Evolutionary conservation across 371 early-diverging fungal genomes (phyloP), one percentile per base, ranked within the genome.

Genomic region (Apophysomyces variabilis): DNA sequence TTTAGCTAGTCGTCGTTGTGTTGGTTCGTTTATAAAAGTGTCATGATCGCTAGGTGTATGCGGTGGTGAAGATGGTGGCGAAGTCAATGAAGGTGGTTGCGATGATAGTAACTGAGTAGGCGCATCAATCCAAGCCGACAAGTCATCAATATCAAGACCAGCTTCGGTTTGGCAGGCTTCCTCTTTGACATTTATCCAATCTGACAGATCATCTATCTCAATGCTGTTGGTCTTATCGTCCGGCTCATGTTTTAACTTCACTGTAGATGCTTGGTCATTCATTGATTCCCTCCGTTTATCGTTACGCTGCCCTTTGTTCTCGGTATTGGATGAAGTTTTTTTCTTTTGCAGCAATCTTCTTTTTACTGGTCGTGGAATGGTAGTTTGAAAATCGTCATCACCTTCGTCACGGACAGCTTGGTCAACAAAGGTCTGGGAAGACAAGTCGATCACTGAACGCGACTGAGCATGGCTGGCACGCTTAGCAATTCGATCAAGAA

Each of bases 321-420:
- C 21, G 21, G 21, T 50, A 11, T 16, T 50, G 0, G 54, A 16
- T 50, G 16, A 9, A 21, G 4, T 5, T 50, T 9, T 21, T 7
- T 50, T n/a, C 21, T 21, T 50, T 26, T 50, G 54, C 54, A 50
- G 5, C 21, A 50, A 0, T 11, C 5, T 16, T 50, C 21, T 50
- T 50, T 21, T 16, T 21, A 50, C 3, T 0, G 54, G 21, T 21
- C 21, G n/a, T 21, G 54, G 9, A 21, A 26, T 21, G 21, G 21
- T 50, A 8, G 54, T 21, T 50, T 50, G 54, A 21, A 50, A 50
- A 50, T 50, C 54, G 21, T 50, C 54, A 50, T 50, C 54, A 21
- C 54, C 32, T 4, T 50, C 54, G 9, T 1, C 54, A 50, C 0
- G n/a, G 9, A 18, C 9, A 21, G 54, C 4, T 21, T 50, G 54